Evolutionary conservation across 352 stramenopile species (phyloP).

Genomic region (Phytophthora hybrid): DNA sequence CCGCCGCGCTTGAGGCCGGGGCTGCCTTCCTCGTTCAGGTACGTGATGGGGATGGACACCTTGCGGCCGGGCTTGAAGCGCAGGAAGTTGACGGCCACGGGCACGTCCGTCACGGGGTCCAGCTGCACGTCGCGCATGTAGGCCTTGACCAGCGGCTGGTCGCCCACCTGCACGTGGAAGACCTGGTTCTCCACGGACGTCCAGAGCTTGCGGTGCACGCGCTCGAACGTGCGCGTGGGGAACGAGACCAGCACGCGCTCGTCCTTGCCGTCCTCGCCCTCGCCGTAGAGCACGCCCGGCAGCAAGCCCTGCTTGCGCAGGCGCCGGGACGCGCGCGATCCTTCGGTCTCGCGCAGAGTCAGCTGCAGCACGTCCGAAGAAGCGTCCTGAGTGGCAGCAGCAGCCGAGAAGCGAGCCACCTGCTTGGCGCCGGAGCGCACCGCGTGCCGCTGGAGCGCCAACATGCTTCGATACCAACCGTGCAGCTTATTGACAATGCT

Average conservation of each 20-base stretch:
- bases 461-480: constrained; percentile 42
- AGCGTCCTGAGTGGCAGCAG: constrained; percentile 21
- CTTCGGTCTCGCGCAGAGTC: constrained; percentile 66
- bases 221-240: constrained; percentile 78
- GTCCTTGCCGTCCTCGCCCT: constrained; percentile 68
- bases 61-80: constrained; percentile 92
- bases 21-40: constrained; percentile 94
- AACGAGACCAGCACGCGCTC: constrained; percentile 84
- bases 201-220: constrained; percentile 88
- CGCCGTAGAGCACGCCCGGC: constrained; percentile 86
- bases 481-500: constrained; percentile 29
- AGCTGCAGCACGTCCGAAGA: constrained; percentile 60
- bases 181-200: constrained; percentile 90
- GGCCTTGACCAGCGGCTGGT: constrained; percentile 73
- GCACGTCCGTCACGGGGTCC: constrained; percentile 83
- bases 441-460: constrained; percentile 58
- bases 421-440: constrained; percentile 43
- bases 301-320: constrained; percentile 85
- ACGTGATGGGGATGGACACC: constrained; percentile 92
- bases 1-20: constrained; percentile 95
- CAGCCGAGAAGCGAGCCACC: constrained; percentile 59
- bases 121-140: constrained; percentile 91
- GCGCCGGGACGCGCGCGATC: constrained; percentile 79
- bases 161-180: constrained; percentile 80
- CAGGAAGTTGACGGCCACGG: constrained; percentile 92